Base-by-base conservation (phyloP, 83 land plant genomes). In the Thuja plicata region DNA sequence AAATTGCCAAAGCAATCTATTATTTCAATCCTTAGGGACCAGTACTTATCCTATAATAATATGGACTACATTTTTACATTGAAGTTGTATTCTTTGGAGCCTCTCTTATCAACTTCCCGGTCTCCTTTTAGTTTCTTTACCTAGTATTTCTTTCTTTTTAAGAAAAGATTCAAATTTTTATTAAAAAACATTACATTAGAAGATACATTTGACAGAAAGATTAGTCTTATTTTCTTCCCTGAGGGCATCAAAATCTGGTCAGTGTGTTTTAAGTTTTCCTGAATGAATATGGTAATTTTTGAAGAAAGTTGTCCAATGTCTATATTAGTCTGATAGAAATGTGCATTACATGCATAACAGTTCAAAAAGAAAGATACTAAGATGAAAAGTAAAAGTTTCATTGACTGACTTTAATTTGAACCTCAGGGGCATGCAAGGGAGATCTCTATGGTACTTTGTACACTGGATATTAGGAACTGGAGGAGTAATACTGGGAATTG, bases 391-490 rank as follows among this genome's bases (percentile, higher is more conserved):
- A 32, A 34, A 76, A 10, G 37, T 76, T 34, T 34, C 35, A 34
- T 76, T n/a, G 2, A 76, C 79, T 76, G 38, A 76, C 79, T 76
- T 46, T 83, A 2, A 21, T 46, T 54, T 73, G 77, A 74, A 71
- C 21, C 86, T 50, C 92, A 96, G 97, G 86, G 96, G 96, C 11
- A 86, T 87, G 2, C 93, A 90, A 74, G 88, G 89, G 50, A 94
- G 97, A 79, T 88, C 91, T 73, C 54, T 89, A 15, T 96, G 97
- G 97, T 96, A 89, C 82, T 89, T 92, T 30, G 35, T 88, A 17
- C 97, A 96, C 52, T 96, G 97, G 97, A 24, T 91, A 15, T 84
- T 93, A 17, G 96, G 97, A 50, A 96, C 95, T 13, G 90, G 87
- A 79, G 91, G 91, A 3, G 91, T 90, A 2, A 60, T 96, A 38